phyloP scores from a whole-genome alignment of 768 basidiomycete genomes.

The Naematelia aurantialba region DNA sequence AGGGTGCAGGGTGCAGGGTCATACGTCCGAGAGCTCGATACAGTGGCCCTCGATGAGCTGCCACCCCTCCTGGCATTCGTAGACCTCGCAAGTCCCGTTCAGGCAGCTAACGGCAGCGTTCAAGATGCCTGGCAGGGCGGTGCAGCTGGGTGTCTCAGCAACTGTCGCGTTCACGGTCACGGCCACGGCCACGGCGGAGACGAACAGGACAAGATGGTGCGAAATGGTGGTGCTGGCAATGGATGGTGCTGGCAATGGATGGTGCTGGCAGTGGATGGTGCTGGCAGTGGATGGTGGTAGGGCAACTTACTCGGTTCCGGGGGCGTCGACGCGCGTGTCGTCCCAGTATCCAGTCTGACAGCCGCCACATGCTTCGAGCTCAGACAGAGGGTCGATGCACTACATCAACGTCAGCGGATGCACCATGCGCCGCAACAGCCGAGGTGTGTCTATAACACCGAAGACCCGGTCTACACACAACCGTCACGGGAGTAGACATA shows the following conservation, averaged over 20 bases:
- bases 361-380: conserved; percentile 13
- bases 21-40: neutral
- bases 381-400: conserved; percentile 9
- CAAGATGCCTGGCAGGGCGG: neutral
- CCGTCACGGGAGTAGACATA: no score
- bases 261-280: neutral
- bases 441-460: no score
- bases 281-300: neutral
- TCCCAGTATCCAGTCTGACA: conserved; percentile 3
- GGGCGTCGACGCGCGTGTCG: neutral
- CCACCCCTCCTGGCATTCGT: neutral
- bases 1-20: no score
- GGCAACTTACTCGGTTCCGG: neutral
- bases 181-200: no score
- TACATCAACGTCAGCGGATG: conserved; percentile 1
- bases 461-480: no score
- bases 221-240: no score
- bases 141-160: neutral
- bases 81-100: neutral
- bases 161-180: no score
- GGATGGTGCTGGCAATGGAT: no score
- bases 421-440: no score
- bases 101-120: neutral
- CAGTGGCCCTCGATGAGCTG: neutral
- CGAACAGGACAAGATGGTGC: no score